Percentiles rank a stretch among this genome's conserved stretches.
Conservation (phyloP, 495 filamentous ascomycete genomes). For the Neurospora intermedia region DNA sequence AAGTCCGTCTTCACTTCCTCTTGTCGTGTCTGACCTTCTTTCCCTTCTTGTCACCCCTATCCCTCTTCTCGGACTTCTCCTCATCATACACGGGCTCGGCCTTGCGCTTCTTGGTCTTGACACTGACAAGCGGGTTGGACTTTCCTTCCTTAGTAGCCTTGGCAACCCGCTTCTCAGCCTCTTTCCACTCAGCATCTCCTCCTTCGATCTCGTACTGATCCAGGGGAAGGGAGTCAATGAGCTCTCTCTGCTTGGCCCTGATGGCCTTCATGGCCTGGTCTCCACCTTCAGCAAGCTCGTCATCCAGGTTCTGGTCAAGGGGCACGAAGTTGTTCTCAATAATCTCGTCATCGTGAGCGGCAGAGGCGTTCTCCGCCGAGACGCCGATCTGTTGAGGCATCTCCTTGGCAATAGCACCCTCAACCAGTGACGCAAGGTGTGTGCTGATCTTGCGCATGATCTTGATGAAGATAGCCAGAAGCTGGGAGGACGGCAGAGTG, state of each 20-base stretch:
- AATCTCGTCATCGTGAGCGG: conserved; percentile 48
- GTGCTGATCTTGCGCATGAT: conserved; percentile 76
- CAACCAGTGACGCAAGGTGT: conserved; percentile 63
- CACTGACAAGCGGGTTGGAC: conserved; percentile 64
- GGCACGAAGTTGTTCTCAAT: conserved; percentile 54
- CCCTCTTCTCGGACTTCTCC: conserved; percentile 45
- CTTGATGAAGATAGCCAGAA: conserved; percentile 95
- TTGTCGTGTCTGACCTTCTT: conserved; percentile 48
- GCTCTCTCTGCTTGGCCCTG: conserved; percentile 61
- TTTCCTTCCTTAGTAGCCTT: conserved; percentile 43
- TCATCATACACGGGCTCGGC: conserved; percentile 55
- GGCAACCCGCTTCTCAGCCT: conserved; percentile 69
- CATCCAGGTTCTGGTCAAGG: conserved; percentile 61
- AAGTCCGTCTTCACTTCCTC: conserved; percentile 13
- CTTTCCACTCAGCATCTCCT: conserved; percentile 62
- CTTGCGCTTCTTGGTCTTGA: conserved; percentile 72
- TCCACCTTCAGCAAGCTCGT: conserved; percentile 77
- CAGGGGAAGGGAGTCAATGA: conserved; percentile 82
- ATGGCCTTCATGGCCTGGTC: conserved; percentile 60
- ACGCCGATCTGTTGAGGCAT: conserved; percentile 53
- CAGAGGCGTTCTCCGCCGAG: conserved; percentile 41
- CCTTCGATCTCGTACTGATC: conserved; percentile 79
- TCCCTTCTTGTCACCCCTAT: conserved; percentile 35
- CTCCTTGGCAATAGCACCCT: conserved; percentile 57
- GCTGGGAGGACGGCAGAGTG: conserved; percentile 58